Base-by-base conservation (phyloP, 305 asterid genomes). In the Coffea humblotiana region DNA sequence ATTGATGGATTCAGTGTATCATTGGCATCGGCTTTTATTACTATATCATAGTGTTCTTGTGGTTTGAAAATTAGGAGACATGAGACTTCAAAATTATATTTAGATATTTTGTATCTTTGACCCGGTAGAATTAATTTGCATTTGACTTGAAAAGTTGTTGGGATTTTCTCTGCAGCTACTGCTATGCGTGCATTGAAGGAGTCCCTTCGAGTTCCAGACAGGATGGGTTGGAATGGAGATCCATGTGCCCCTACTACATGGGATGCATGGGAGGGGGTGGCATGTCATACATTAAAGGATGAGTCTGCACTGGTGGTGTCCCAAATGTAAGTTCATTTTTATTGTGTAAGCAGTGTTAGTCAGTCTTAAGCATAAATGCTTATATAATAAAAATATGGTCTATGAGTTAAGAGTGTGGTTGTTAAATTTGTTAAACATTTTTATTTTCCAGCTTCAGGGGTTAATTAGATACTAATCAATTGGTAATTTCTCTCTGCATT, bases 181-280 rank as follows among this genome's bases (percentile, higher is more conserved):
- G 98, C 97, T 45, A 96, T 96, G 99, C 90, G 83, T 86, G 94
- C 97, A 67, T 84, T 94, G 89, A 96, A 92, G 86, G 95, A 89
- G 76, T 94, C 98, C 25, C 94, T 94, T 21, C 94, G 93, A 18
- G 90, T 96, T 82, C 99, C 99, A 6, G 95, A 89, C 49, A 89
- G 99, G 86, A 94, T 96, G 99, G 99, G 99, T 60, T 96, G 99
- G 99, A 94, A 94, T 77, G 99, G 99, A 58, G 99, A 96, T 83
- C 98, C 98, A 12, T 96, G 99, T 82, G 98, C 98, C 77, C 99
- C 99, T 77, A 88, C 98, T 45, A 84, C 84, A 66, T 96, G 99
- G 99, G 99, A 94, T 88, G 98, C 99, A 78, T 96, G 99, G 99
- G 99, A 96, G 86, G 98, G 99, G 78, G 97, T 96, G 76, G 88